phyloP scores from a whole-genome alignment of 2,329 filamentous ascomycete genomes.

The Coleophoma cylindrospora region DNA sequence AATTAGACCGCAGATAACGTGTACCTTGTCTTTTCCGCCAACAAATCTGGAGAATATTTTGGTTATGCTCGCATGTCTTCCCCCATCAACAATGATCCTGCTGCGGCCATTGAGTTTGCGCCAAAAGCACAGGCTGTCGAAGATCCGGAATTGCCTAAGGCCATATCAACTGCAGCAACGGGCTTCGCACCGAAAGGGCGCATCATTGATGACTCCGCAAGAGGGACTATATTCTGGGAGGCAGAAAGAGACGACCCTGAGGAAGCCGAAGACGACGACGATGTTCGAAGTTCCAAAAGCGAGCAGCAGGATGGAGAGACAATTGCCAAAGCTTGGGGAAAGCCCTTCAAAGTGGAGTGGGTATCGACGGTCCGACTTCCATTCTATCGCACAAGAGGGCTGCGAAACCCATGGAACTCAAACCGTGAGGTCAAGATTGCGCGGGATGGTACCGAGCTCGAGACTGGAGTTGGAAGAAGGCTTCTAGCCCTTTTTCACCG shows the following conservation, averaged over 20 bases:
- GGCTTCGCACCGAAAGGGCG: constrained; percentile 74
- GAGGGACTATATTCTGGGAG: constrained; percentile 98
- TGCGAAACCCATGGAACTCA: constrained; percentile 92
- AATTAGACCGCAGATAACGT: constrained; percentile 72
- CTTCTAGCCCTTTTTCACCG: constrained; percentile 76
- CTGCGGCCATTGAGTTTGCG: constrained; percentile 63
- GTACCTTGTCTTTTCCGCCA: constrained; percentile 91
- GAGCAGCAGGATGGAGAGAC: constrained; percentile 30
- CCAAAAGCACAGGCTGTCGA: constrained; percentile 55
- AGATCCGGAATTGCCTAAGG: constrained; percentile 67
- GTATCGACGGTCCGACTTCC: constrained; percentile 76
- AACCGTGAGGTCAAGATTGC: constrained; percentile 96
- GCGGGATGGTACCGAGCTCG: constrained; percentile 87
- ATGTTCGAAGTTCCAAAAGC: constrained; percentile 30
- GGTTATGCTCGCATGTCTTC: constrained; percentile 91
- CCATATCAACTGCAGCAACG: constrained; percentile 74
- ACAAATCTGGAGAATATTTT: constrained; percentile 96
- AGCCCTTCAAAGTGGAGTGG: constrained; percentile 90
- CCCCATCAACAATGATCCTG: constrained; percentile 72
- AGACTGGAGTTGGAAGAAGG: constrained; percentile 72
- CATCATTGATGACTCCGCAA: constrained; percentile 86
- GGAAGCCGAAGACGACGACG: constrained; percentile 39
- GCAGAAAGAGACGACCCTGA: constrained; percentile 57
- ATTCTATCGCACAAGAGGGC: constrained; percentile 81
- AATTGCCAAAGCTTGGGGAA: constrained; percentile 63